These are phyloP conservation scores for Ophiostoma sp. DNA, from an alignment of 2,329 filamentous ascomycete species.

Conservation along the genomic window DNA sequence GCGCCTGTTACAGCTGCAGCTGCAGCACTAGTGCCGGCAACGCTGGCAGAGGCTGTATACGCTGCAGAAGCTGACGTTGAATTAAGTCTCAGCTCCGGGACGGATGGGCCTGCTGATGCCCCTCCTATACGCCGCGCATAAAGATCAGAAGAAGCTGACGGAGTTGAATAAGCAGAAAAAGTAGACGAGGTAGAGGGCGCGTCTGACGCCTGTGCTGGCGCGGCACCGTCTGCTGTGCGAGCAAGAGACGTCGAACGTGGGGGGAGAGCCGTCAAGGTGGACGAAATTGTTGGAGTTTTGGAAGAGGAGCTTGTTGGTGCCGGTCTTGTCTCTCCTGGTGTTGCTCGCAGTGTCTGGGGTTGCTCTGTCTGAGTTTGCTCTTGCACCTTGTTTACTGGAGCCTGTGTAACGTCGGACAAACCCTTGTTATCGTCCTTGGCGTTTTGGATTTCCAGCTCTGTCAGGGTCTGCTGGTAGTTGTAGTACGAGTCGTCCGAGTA, in stretches of 20 bases:
- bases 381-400: conserved; percentile 12
- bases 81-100: conserved; percentile 46
- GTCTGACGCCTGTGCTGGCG: background rate
- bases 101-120: conserved; percentile 42
- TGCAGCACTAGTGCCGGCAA: background rate
- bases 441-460: background rate
- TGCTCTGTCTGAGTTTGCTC: background rate
- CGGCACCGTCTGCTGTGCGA: background rate
- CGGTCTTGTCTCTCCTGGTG: background rate
- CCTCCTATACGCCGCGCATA: conserved; percentile 46
- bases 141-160: background rate
- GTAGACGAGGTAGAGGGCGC: background rate
- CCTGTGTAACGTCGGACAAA: conserved; percentile 4
- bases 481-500: conserved; percentile 17
- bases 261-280: background rate
- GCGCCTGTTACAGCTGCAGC: conserved; percentile 11
- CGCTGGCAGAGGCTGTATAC: background rate
- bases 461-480: conserved; percentile 12
- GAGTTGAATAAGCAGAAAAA: no score
- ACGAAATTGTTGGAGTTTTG: background rate
- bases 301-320: background rate
- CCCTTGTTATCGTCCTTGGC: background rate
- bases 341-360: background rate
- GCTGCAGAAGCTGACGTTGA: conserved; percentile 32
- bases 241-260: background rate